Percentiles rank a stretch among this genome's conserved stretches.
Evolutionary conservation across 768 basidiomycete species (phyloP).

Genomic region (Rubroboletus satanas): DNA sequence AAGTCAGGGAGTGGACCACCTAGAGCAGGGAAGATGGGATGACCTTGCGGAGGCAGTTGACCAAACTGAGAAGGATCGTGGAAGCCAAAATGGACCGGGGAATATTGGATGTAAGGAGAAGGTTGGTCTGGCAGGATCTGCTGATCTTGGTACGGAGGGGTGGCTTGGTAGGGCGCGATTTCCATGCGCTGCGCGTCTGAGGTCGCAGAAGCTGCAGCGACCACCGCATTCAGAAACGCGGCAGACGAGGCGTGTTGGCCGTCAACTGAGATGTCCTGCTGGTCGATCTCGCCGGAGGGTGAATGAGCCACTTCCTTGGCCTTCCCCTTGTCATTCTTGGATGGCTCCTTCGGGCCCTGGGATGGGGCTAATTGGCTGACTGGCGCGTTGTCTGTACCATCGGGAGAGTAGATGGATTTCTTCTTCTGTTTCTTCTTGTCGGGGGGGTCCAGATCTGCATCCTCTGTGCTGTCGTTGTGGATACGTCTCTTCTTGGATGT

Average conservation of each 20-base stretch:
- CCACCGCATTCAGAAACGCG: constrained; percentile 61
- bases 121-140: constrained; percentile 28
- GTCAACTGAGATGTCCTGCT: constrained; percentile 23
- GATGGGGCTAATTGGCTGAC: not conserved
- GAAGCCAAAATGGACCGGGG: constrained; percentile 29
- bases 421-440: constrained; percentile 38
- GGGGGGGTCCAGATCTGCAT: constrained; percentile 12
- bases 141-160: constrained; percentile 34
- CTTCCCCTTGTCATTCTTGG: constrained; percentile 35
- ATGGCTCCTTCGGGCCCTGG: constrained; percentile 9
- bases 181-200: constrained; percentile 32
- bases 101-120: constrained; percentile 28
- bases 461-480: constrained; percentile 12
- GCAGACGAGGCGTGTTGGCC: constrained; percentile 48
- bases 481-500: constrained; percentile 36
- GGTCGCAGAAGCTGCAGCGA: constrained; percentile 59
- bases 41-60: constrained; percentile 26
- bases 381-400: constrained; percentile 17
- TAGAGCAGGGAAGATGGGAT: constrained; percentile 23
- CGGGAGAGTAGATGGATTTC: constrained; percentile 4
- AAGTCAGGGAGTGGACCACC: constrained; percentile 32
- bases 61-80: constrained; percentile 27
- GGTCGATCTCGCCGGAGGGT: constrained; percentile 29
- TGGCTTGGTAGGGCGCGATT: constrained; percentile 26
- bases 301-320: constrained; percentile 32